Percentiles rank a stretch among this genome's conserved stretches.
phyloP scores from a whole-genome alignment of 768 basidiomycete species.

The Boletus subcaerulescens region DNA sequence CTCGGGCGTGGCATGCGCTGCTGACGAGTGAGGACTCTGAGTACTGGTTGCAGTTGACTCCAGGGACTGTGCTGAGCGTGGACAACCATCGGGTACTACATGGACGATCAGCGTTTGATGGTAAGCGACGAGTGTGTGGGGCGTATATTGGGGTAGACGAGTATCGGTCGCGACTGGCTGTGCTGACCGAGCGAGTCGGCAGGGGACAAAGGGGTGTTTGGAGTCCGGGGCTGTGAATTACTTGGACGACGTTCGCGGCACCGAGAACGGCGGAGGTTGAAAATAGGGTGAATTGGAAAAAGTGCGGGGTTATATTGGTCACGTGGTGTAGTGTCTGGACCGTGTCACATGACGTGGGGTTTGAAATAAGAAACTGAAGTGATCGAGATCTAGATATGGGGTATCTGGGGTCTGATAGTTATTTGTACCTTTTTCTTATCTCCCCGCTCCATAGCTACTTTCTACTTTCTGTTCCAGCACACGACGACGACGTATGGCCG shows the following conservation, averaged over 20 bases:
- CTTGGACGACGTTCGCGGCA: constrained; percentile 8
- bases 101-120: constrained; percentile 88
- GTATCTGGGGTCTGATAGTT: constrained; percentile 18
- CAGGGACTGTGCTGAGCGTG: constrained; percentile 88
- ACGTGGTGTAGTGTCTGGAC: constrained; percentile 17
- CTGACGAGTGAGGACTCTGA: constrained; percentile 80
- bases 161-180: constrained; percentile 73
- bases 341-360: constrained; percentile 17
- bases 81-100: constrained; percentile 95
- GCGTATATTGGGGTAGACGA: constrained; percentile 94
- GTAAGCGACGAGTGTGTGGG: constrained; percentile 89
- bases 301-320: constrained; percentile 16
- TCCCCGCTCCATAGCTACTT: not conserved
- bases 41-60: constrained; percentile 87
- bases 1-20: constrained; percentile 71
- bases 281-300: constrained; percentile 21
- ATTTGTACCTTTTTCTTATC: constrained; percentile 27
- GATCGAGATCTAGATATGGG: constrained; percentile 19
- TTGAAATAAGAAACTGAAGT: not conserved
- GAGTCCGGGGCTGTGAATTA: constrained; percentile 49
- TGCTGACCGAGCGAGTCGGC: constrained; percentile 53
- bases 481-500: constrained; percentile 9
- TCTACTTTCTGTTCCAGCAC: not conserved
- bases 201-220: constrained; percentile 52
- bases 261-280: constrained; percentile 17